These are phyloP conservation scores for Lachnellula willkommii DNA, from an alignment of 2,329 filamentous ascomycete genomes.

Conservation along the genomic window DNA sequence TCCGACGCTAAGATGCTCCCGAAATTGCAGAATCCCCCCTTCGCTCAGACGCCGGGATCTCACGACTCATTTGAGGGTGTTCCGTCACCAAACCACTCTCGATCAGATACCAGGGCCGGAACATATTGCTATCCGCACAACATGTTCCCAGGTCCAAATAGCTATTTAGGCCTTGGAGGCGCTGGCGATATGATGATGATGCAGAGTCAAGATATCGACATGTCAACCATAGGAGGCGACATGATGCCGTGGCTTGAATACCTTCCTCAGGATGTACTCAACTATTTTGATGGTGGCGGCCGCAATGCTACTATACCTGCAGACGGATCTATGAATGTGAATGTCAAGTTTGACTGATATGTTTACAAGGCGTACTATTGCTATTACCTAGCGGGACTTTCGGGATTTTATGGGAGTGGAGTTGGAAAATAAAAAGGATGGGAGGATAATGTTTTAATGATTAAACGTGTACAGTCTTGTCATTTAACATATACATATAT, in stretches of 20 bases:
- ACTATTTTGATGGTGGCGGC: conserved; percentile 41
- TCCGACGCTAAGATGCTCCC: conserved; percentile 44
- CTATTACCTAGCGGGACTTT: too few species aligned
- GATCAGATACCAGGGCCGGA: background rate
- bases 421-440: too few species aligned
- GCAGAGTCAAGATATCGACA: conserved; percentile 71
- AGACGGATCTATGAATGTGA: background rate
- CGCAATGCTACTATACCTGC: conserved; percentile 1
- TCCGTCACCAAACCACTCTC: conserved; percentile 8
- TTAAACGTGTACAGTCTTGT: too few species aligned
- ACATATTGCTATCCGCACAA: conserved; percentile 14
- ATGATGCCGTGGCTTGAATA: conserved; percentile 74
- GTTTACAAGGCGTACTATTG: background rate
- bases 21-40: conserved; percentile 41
- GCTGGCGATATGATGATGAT: conserved; percentile 62
- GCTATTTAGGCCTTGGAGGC: conserved; percentile 24
- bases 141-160: conserved; percentile 11
- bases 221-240: conserved; percentile 62
- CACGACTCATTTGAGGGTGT: conserved; percentile 15
- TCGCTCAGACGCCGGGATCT: conserved; percentile 15
- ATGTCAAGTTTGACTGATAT: background rate
- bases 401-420: too few species aligned
- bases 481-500: too few species aligned
- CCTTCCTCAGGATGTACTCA: conserved; percentile 60
- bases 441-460: too few species aligned